Percentiles rank a stretch among this genome's conserved stretches.
Evolutionary conservation across 2,329 filamentous ascomycete species (phyloP).

Genomic region (Clonostachys solani): DNA sequence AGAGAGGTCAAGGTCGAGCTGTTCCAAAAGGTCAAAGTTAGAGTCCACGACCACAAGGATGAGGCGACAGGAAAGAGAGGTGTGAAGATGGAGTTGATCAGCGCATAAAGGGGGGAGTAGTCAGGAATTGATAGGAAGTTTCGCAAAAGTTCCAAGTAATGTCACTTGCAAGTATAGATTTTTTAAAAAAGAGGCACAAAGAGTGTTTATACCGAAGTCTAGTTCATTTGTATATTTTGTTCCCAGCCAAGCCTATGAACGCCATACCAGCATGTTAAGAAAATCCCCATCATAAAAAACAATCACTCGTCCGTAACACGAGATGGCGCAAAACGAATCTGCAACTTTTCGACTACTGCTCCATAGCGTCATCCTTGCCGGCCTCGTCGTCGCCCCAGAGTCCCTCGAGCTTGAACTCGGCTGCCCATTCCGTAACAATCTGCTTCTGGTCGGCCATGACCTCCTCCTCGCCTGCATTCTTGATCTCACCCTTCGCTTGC

Average conservation of each 20-base stretch:
- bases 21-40: conserved; percentile 87
- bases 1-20: conserved; percentile 65
- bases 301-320: no score
- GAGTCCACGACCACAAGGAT: conserved; percentile 89
- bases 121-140: no score
- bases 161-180: no score
- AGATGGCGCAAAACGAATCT: no score
- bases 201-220: no score
- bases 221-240: no score
- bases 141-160: no score
- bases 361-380: conserved; percentile 41
- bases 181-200: no score
- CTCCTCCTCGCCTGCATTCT: conserved; percentile 35
- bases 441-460: conserved; percentile 67
- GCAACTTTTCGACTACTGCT: conserved; percentile 29
- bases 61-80: conserved; percentile 94
- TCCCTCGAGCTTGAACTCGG: conserved; percentile 92
- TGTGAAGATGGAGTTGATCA: conserved; percentile 69
- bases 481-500: conserved; percentile 23
- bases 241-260: no score
- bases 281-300: no score
- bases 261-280: no score
- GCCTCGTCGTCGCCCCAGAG: conserved; percentile 69
- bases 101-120: conserved; percentile 9
- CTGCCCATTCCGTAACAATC: conserved; percentile 88